These are phyloP conservation scores for Dothideomycetes sp. DNA, from an alignment of 2,329 filamentous ascomycete species.

Conservation along the genomic window DNA sequence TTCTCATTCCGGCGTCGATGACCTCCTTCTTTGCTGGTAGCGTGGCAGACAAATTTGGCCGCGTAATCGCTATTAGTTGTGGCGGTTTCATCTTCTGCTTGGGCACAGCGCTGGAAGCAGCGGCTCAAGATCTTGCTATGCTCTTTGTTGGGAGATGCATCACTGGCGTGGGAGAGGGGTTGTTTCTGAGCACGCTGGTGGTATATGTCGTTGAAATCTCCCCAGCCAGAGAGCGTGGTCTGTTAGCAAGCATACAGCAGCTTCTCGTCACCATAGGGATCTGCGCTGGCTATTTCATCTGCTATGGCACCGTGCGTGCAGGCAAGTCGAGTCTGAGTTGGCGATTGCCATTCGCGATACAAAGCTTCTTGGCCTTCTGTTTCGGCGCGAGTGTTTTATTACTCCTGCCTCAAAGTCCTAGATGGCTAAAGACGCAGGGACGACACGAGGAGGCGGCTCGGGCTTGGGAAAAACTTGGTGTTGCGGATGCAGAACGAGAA, in stretches of 20 bases:
- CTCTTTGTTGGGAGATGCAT: constrained; percentile 42
- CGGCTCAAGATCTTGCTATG: constrained; percentile 33
- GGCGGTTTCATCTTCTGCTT: constrained; percentile 35
- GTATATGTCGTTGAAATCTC: constrained; percentile 49
- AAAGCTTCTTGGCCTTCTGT: constrained; percentile 28
- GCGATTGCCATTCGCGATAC: constrained; percentile 45
- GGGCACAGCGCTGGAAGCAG: constrained; percentile 31
- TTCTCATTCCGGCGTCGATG: constrained; percentile 45
- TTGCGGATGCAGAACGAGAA: constrained; percentile 33
- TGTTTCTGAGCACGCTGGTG: constrained; percentile 25
- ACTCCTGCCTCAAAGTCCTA: constrained; percentile 43
- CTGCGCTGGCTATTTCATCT: constrained; percentile 47
- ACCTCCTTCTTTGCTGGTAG: constrained; percentile 46
- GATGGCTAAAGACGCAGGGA: constrained; percentile 45
- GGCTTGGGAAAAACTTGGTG: constrained; percentile 27
- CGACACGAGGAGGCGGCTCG: constrained; percentile 33
- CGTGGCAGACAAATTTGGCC: constrained; percentile 4
- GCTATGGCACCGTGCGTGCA: constrained; percentile 41
- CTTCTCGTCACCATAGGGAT: constrained; percentile 33
- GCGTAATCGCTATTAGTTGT: constrained; percentile 25
- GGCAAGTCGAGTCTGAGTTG: constrained; percentile 42
- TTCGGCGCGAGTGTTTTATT: constrained; percentile 29
- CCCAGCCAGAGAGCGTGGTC: constrained; percentile 35
- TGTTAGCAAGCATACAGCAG: constrained; percentile 12
- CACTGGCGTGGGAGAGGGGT: constrained; percentile 43